A percentile compares a stretch with the other conserved stretches of the same genome.
phyloP scores from a whole-genome alignment of 805 yeast genomes.

The Sugiyamaella qingdaonensis region DNA sequence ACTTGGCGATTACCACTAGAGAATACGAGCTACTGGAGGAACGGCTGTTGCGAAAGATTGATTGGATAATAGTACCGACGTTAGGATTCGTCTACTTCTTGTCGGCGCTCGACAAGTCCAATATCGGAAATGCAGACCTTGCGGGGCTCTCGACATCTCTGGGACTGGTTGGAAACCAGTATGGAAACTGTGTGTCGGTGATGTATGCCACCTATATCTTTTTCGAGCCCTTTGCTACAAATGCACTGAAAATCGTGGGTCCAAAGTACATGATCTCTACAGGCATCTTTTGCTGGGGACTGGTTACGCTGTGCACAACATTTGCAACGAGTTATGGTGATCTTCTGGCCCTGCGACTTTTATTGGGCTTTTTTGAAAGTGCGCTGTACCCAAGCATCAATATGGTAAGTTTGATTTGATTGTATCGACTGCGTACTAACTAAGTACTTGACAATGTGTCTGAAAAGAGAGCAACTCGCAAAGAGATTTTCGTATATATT shows the following conservation, averaged over 20 bases:
- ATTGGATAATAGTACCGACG: constrained; percentile 15
- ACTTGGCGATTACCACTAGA: background rate
- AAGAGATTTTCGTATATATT: constrained; percentile 37
- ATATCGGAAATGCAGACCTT: constrained; percentile 48
- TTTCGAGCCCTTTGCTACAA: constrained; percentile 44
- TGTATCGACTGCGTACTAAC: constrained; percentile 33
- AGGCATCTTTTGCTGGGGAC: constrained; percentile 19
- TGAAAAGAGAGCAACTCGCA: constrained; percentile 37
- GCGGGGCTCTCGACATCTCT: constrained; percentile 39
- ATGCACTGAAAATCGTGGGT: constrained; percentile 41
- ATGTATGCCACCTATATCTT: constrained; percentile 34
- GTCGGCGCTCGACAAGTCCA: constrained; percentile 41
- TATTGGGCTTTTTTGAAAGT: constrained; percentile 48
- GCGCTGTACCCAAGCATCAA: constrained; percentile 30
- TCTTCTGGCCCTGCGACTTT: constrained; percentile 41
- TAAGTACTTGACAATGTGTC: constrained; percentile 38
- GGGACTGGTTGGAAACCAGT: constrained; percentile 34
- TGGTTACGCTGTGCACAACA: constrained; percentile 16
- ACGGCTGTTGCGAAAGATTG: constrained; percentile 22
- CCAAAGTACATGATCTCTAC: constrained; percentile 20
- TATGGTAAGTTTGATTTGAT: constrained; percentile 37
- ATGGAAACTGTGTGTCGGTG: constrained; percentile 39
- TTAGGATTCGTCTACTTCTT: constrained; percentile 15
- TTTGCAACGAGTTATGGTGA: constrained; percentile 42
- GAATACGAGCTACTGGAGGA: background rate